Base-by-base conservation (phyloP, 345 rosid species). In the Melaleuca alternifolia region DNA sequence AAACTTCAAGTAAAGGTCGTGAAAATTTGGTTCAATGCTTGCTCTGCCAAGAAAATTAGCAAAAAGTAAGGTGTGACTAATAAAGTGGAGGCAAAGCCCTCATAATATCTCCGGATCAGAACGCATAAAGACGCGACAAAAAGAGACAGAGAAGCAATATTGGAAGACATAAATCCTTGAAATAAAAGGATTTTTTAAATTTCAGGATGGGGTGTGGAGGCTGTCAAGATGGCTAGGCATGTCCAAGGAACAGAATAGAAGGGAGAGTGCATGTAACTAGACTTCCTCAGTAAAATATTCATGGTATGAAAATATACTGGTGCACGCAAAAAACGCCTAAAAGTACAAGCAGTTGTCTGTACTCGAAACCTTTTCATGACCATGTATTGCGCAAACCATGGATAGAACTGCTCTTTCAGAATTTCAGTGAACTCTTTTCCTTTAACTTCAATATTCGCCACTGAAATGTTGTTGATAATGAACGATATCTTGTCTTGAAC, bases 341-440 rank as follows among this genome's bases (percentile, higher is more conserved):
- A 54, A 50, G 54, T 48, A 57, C 48, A 83, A 52, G 82, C 62
- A 62, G 59, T 61, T 82, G 37, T 79, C 41, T 75, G 48, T 28
- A 57, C 62, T 88, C 50, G 90, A 75, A 57, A 95, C 99, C 99
- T 95, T 93, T 94, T 97, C 99, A 97, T 97, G 76, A 97, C 99
- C 98, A 97, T 95, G 85, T 97, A 97, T 87, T 95, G 98, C 4
- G 99, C 99, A 87, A 97, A 97, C 99, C 99, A 97, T 24, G 99
- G 96, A 89, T 93, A 92, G 82, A 95, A 91, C 86, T 94, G 97
- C 86, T 97, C 99, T 84, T 93, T 93, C 79, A 97, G 88, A 88
- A 95, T 89, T 86, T 97, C 99, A 86, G 94, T 89, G 89, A 97
- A 90, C 88, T 97, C 99, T 89, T 94, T 97, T 83, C 94, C 93